Evolutionary conservation across 2,329 filamentous ascomycete genomes (phyloP).

Genomic region (Epichloe amarillans): DNA sequence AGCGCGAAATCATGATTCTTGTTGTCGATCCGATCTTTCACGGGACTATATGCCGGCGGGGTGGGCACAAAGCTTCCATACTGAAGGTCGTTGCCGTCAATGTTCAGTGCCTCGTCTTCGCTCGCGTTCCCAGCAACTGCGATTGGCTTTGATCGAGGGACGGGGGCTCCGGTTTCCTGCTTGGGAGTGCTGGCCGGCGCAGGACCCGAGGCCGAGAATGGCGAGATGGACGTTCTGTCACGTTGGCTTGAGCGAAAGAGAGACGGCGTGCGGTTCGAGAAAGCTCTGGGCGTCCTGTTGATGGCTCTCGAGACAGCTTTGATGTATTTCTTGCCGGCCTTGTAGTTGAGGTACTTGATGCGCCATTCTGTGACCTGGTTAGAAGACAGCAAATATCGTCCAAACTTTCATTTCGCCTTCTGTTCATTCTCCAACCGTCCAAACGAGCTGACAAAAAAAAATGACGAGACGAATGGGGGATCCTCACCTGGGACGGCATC

Average conservation of each 20-base stretch:
- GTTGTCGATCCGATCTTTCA: constrained; percentile 4
- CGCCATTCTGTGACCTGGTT: constrained; percentile 56
- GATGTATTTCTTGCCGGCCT: constrained; percentile 86
- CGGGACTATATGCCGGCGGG: constrained; percentile 20
- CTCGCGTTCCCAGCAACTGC: neutral
- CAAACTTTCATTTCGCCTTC: neutral
- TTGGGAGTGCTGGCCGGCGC: neutral
- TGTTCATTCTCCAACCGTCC: too few relatives aligned
- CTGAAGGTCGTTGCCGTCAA: constrained; percentile 24
- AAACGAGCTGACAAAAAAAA: neutral
- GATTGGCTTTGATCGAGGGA: constrained; percentile 1
- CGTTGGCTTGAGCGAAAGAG: constrained; percentile 14
- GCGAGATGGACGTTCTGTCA: constrained; percentile 1
- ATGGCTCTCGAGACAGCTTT: constrained; percentile 69
- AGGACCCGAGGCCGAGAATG: neutral
- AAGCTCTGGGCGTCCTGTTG: constrained; percentile 38
- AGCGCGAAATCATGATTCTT: constrained; percentile 32
- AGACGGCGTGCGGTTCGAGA: constrained; percentile 19
- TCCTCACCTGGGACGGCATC: constrained; percentile 56
- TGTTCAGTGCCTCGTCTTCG: constrained; percentile 9
- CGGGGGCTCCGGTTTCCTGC: neutral
- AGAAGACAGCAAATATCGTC: neutral
- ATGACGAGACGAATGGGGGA: neutral
- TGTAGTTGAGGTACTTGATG: constrained; percentile 89
- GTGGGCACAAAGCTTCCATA: constrained; percentile 42